A percentile compares a stretch with the other conserved stretches of the same genome.
phyloP scores from a whole-genome alignment of 75 land plant species.

The Chamaecyparis obtusa region DNA sequence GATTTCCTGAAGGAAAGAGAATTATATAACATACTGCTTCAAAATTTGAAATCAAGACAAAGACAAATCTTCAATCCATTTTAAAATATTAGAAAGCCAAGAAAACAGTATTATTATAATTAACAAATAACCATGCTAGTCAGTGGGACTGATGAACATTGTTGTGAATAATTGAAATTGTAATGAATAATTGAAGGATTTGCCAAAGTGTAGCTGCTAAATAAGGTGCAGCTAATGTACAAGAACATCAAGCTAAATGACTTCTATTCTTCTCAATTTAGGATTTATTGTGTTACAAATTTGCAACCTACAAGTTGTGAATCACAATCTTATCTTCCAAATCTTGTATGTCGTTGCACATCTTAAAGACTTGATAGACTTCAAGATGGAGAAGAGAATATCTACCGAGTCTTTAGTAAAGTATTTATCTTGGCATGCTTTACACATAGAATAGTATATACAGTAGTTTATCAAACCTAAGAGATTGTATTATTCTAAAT shows the following conservation, averaged over 20 bases:
- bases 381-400: not conserved
- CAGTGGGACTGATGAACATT: not conserved
- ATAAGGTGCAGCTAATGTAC: not conserved
- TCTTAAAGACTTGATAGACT: not conserved
- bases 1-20: not conserved
- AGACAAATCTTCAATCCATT: not conserved
- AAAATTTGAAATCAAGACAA: not conserved
- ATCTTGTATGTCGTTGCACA: not conserved
- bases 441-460: not conserved
- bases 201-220: not conserved
- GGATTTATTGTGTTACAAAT: not conserved
- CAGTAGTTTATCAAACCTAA: not conserved
- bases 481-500: not conserved
- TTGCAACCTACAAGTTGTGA: not conserved
- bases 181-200: not conserved
- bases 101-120: not conserved
- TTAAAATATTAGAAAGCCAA: not conserved
- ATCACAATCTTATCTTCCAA: not conserved
- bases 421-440: not conserved
- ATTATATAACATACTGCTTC: not conserved
- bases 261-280: not conserved
- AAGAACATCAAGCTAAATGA: not conserved
- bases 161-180: not conserved
- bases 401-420: not conserved
- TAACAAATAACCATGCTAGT: not conserved